Percentiles rank a stretch among this genome's conserved stretches.
phyloP scores from a whole-genome alignment of 2,329 filamentous ascomycete species.

The Penicillium brasilianum region DNA sequence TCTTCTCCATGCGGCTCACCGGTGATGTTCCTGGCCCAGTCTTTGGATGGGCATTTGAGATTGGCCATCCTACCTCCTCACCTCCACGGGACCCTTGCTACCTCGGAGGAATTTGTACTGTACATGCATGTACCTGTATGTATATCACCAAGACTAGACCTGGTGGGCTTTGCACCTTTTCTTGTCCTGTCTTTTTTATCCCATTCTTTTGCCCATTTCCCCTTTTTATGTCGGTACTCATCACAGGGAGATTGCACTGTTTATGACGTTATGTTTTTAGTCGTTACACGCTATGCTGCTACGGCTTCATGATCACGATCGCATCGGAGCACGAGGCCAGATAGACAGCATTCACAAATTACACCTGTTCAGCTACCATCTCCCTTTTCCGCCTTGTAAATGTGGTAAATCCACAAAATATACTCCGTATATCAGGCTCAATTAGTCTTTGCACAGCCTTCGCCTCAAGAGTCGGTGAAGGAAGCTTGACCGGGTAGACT shows the following conservation, averaged over 20 bases:
- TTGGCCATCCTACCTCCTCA: background rate
- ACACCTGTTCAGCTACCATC: background rate
- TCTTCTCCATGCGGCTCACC: constrained; percentile 2
- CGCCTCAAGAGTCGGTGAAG: background rate
- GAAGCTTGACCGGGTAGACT: background rate
- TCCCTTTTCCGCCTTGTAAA: background rate
- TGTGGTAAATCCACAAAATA: too few species aligned
- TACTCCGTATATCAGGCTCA: background rate
- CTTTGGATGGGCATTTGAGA: background rate
- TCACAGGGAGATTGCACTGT: background rate
- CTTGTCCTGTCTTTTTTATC: background rate
- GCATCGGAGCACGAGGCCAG: background rate
- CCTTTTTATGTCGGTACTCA: background rate
- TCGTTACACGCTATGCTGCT: background rate
- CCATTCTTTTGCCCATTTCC: background rate
- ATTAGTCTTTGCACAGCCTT: background rate
- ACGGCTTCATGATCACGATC: background rate
- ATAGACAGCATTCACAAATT: background rate
- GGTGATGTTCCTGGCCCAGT: background rate
- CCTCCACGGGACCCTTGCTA: background rate
- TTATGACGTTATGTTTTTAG: constrained; percentile 3
- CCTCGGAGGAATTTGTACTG: constrained; percentile 5
- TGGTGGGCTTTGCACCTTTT: background rate
- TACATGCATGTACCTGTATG: background rate
- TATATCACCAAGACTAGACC: constrained; percentile 8